Evolutionary conservation across 257 asterid genomes (phyloP).

Genomic region (Schizonepeta tenuifolia): DNA sequence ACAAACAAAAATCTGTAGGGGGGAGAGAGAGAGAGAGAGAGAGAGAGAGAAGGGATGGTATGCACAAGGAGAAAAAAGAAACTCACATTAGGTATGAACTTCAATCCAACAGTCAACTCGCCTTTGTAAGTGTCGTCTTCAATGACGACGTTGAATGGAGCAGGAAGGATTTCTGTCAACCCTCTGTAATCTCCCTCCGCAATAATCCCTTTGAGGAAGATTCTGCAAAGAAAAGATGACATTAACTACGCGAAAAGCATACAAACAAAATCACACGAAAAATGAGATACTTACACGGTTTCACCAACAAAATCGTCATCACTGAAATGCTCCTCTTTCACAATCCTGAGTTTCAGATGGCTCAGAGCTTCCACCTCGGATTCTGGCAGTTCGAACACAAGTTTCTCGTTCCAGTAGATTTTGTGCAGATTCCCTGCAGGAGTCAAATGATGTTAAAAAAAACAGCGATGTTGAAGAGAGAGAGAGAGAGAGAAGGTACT

Average conservation of each 20-base stretch:
- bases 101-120: constrained; percentile 64
- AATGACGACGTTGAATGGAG: constrained; percentile 70
- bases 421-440: constrained; percentile 49
- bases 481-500: neutral
- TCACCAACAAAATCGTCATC: constrained; percentile 64
- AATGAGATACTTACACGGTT: constrained; percentile 51
- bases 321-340: constrained; percentile 55
- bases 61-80: neutral
- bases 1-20: neutral
- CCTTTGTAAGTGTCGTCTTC: constrained; percentile 75
- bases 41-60: neutral
- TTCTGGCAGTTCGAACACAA: constrained; percentile 52
- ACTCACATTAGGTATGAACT: constrained; percentile 52
- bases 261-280: neutral
- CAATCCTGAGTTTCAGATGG: constrained; percentile 64
- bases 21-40: neutral
- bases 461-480: no score
- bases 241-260: neutral
- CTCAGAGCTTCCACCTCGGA: constrained; percentile 44
- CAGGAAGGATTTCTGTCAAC: constrained; percentile 51
- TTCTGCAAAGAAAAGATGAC: constrained; percentile 39
- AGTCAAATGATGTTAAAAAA: neutral
- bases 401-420: constrained; percentile 74
- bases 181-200: constrained; percentile 60
- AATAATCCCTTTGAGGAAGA: constrained; percentile 66